Evolutionary conservation across 1,139 yeast genomes (phyloP), one percentile per base, ranked within the genome.

Genomic region (Yamadazyma sp.): DNA sequence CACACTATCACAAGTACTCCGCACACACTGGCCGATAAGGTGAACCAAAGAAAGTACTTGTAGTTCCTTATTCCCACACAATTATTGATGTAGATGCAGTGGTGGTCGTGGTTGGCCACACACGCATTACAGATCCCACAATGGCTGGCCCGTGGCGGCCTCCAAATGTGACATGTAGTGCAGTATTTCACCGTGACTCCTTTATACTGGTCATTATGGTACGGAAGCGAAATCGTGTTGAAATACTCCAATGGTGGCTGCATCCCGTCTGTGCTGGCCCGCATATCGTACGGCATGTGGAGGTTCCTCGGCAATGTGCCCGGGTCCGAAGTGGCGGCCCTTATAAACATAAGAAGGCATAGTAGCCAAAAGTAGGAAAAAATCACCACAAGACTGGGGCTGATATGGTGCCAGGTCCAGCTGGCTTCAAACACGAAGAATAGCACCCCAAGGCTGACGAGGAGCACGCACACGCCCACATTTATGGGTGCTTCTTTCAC

Each of bases 251-350:
- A 70, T 0, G 95, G 95, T n/a, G 13, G 56, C 29, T 3, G 18
- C 16, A 5, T 31, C 22, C 2, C 25, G 9, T n/a, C 9, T 4
- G 12, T 18, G 2, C 3, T 25, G 2, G 16, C 15, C n/a, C 42
- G 24, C 9, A 40, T 9, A 12, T 40, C 46, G 10, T 23, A 22
- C 9, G 82, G 75, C 1, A 80, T 33, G 49, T 86, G 94, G 5
- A 82, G 56, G 53, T 84, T 83, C 42, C 81, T 64, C 0, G 95
- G 90, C n/a, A 84, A 54, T 1, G 72, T 61, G 1, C 95, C 95
- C 0, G 95, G 87, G 51, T 86, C 95, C 9, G 75, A 60, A 1
- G 78, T 65, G 0, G 85, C 70, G 0, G 84, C 81, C 43, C 64
- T 71, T 6, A 80, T 43, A 46, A 80, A 80, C 37, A 79, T 72